Evolutionary conservation across 2,329 filamentous ascomycete genomes (phyloP), one percentile per base, ranked within the genome.

Genomic region (Grosmannia penicillata): DNA sequence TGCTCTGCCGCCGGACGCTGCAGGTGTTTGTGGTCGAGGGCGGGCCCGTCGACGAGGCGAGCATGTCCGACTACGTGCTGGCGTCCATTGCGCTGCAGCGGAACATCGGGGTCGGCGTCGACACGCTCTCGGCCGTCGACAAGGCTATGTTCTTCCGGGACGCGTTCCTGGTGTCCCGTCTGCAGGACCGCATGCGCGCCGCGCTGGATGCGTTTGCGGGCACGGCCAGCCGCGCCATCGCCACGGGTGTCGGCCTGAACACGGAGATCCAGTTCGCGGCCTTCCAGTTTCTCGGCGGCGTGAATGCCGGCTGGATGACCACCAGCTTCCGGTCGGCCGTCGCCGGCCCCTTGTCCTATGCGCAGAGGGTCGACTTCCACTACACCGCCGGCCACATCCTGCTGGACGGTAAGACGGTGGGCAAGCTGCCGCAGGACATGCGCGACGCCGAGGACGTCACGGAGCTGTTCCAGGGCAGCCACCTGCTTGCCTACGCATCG

Each of bases 401-500:
- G 0, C 50, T 67, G 0, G 54, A 65, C 37, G 45, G 50, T 13
- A 50, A 51, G 36, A 46, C 60, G 2, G 38, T 56, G 3, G 47
- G 59, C 0, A 70, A 65, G 11, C 58, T 81, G 0, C 75, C 77
- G 0, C 48, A 59, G 1, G 55, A 67, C 2, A 66, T 72, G 31
- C 45, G 62, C 60, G 15, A 66, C 4, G 57, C 63, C 1, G 34
- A 42, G 1, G 48, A 52, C 2, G 56, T 78, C 8, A 50, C 54
- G 6, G 56, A 63, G 4, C 57, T 82, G 0, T 78, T 82, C 46
- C 68, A 68, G 0, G 53, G 63, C 2, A 62, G 68, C 13, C 58
- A 59, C 21, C 59, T 78, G 0, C 58, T 64, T 1, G 68, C 66
- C 0, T 69, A 53, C 17, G 67, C 74, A 0, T 79, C 75, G 0